Conservation (phyloP, 345 rosid species). For the Carallia pectinifolia region DNA sequence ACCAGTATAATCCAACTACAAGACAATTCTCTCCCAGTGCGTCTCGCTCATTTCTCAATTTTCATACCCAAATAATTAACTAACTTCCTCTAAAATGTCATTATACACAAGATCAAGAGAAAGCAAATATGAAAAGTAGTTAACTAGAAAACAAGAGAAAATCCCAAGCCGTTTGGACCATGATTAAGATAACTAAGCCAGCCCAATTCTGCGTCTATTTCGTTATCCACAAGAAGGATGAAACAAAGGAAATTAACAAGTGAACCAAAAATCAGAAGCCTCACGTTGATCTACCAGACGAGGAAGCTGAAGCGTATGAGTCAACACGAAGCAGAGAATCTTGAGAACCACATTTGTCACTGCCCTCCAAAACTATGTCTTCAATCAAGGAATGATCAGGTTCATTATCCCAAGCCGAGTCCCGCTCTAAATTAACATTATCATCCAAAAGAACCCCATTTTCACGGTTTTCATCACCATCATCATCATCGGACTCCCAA, state of each 20-base stretch:
- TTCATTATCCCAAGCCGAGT: constrained; percentile 26
- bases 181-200: too few relatives aligned
- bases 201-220: not conserved
- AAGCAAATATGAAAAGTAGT: not conserved
- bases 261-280: constrained; percentile 31
- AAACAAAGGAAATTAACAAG: constrained; percentile 1
- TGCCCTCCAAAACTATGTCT: constrained; percentile 18
- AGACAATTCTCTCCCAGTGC: not conserved
- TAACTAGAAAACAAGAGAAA: not conserved
- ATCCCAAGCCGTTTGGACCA: not conserved
- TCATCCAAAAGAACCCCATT: constrained; percentile 13
- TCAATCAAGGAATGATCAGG: constrained; percentile 12
- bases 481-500: constrained; percentile 64
- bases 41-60: too few relatives aligned
- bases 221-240: constrained; percentile 6
- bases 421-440: constrained; percentile 13
- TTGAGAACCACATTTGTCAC: constrained; percentile 20
- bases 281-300: constrained; percentile 60
- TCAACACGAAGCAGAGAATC: constrained; percentile 24
- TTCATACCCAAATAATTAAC: too few relatives aligned
- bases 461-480: constrained; percentile 29
- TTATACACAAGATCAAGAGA: not conserved
- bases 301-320: constrained; percentile 35
- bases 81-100: not conserved
- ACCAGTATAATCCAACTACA: not conserved